Conservation (phyloP, 805 yeast species). For the Spathaspora passalidarum region DNA sequence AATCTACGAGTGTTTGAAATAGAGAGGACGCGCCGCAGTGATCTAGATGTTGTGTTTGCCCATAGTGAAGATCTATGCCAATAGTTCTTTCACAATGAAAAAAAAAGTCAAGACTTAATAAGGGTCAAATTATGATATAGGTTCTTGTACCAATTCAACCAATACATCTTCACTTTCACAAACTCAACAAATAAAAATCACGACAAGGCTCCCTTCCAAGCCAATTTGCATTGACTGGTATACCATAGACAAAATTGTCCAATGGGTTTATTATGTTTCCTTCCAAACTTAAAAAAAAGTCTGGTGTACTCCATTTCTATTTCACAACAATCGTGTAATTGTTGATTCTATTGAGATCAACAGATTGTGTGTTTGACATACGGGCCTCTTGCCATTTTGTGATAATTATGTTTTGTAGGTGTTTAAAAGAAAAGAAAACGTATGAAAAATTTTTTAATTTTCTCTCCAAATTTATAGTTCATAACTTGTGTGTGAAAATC, state of each 20-base stretch:
- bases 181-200: constrained; percentile 20
- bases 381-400: constrained; percentile 55
- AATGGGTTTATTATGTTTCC: constrained; percentile 11
- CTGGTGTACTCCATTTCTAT: constrained; percentile 10
- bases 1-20: background rate
- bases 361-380: constrained; percentile 24
- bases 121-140: no score
- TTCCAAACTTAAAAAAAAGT: constrained; percentile 4
- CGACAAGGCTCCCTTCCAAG: constrained; percentile 51
- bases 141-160: no score
- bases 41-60: background rate
- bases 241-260: constrained; percentile 7
- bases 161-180: background rate
- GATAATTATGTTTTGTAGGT: constrained; percentile 9
- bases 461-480: background rate
- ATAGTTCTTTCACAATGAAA: background rate
- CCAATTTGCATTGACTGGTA: constrained; percentile 10
- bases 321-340: background rate
- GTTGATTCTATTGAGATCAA: background rate
- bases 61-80: no score
- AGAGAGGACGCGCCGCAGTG: constrained; percentile 3
- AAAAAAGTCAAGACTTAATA: no score
- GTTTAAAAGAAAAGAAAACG: constrained; percentile 5
- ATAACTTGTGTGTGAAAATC: no score
- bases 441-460: constrained; percentile 3